Conservation (phyloP, 176 grass and related monocot species). For the Musa schizocarpa region DNA sequence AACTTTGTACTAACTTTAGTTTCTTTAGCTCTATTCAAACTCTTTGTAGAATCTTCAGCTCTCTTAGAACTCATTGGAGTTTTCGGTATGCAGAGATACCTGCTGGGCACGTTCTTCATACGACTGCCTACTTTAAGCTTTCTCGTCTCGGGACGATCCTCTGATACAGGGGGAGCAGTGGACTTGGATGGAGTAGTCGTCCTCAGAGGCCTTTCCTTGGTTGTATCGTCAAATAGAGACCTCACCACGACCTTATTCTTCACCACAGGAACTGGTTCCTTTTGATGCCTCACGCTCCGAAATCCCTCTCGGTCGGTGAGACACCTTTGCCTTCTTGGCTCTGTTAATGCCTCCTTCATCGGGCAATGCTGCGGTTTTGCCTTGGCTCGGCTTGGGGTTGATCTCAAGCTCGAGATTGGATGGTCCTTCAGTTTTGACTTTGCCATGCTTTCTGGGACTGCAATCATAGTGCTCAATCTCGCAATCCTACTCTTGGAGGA, state of each 20-base stretch:
- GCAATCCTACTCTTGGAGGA: slow-evolving; percentile 35
- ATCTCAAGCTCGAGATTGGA: slow-evolving; percentile 31
- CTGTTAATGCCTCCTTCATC: slow-evolving; percentile 41
- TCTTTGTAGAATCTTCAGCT: slow-evolving; percentile 17
- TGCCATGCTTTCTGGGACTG: slow-evolving; percentile 31
- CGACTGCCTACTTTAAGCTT: slow-evolving; percentile 38
- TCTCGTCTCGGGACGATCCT: slow-evolving; percentile 39
- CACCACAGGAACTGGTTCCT: slow-evolving; percentile 13
- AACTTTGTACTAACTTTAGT: neutral
- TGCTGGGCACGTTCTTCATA: slow-evolving; percentile 53
- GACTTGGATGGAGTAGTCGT: slow-evolving; percentile 20
- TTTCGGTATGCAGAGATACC: slow-evolving; percentile 40
- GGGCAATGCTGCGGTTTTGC: slow-evolving; percentile 7
- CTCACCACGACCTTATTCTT: slow-evolving; percentile 33
- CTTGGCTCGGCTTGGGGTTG: slow-evolving; percentile 31
- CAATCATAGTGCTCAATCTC: slow-evolving; percentile 42
- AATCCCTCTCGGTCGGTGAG: slow-evolving; percentile 31
- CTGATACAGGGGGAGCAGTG: slow-evolving; percentile 17
- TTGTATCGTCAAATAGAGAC: slow-evolving; percentile 32
- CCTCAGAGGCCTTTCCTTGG: slow-evolving; percentile 27
- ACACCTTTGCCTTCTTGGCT: slow-evolving; percentile 27
- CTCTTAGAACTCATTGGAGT: slow-evolving; percentile 25
- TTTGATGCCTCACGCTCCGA: slow-evolving; percentile 39
- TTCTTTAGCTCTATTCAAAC: slow-evolving; percentile 25
- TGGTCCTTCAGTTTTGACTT: slow-evolving; percentile 33